These are phyloP conservation scores for Psilocybe tampanensis DNA, from an alignment of 768 basidiomycete species.

Conservation along the genomic window DNA sequence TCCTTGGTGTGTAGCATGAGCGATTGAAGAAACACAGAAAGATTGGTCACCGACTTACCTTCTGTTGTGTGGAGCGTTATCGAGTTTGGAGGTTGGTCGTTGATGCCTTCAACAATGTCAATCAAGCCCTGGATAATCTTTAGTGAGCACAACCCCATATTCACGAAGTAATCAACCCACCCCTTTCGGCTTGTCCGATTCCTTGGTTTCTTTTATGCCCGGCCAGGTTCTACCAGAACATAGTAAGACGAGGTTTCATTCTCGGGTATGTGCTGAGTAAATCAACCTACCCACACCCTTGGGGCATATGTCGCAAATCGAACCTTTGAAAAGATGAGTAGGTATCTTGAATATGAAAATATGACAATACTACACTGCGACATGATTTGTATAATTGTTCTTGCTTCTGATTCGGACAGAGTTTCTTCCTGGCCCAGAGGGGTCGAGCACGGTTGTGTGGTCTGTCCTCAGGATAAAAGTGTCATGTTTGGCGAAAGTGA, in stretches of 20 bases:
- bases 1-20: constrained; percentile 23
- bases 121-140: constrained; percentile 38
- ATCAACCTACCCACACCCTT: constrained; percentile 48
- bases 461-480: constrained; percentile 59
- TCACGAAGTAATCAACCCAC: too few relatives aligned
- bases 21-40: not conserved
- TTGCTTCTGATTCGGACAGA: constrained; percentile 57
- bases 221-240: constrained; percentile 44
- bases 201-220: constrained; percentile 38
- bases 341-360: not conserved
- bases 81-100: constrained; percentile 52
- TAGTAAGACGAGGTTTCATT: not conserved
- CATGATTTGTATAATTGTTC: constrained; percentile 53
- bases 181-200: constrained; percentile 38
- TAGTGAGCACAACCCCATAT: not conserved
- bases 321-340: constrained; percentile 24
- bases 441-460: constrained; percentile 42
- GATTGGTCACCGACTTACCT: constrained; percentile 26
- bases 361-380: constrained; percentile 46
- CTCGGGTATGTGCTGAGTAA: not conserved
- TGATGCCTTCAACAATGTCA: constrained; percentile 61
- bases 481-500: constrained; percentile 52
- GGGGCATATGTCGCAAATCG: constrained; percentile 40
- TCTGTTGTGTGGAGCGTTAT: constrained; percentile 58
- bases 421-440: constrained; percentile 52